Evolutionary conservation across 179 eudicot species (phyloP), one percentile per base, ranked within the genome.

Genomic region (Camellia oleifera): DNA sequence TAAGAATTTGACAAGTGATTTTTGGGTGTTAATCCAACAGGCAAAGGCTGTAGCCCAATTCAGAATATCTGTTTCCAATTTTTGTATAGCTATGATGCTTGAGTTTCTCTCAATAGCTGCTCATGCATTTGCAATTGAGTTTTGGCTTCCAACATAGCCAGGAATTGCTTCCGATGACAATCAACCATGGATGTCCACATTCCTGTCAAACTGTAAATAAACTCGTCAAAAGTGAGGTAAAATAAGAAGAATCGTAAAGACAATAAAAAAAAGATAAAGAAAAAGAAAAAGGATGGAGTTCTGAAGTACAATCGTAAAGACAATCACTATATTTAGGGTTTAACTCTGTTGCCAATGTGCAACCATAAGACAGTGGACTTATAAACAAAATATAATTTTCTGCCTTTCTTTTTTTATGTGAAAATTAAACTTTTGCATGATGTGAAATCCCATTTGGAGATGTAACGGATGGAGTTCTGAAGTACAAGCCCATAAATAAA

Each of bases 151-250:
- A 88, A 74, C 58, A 89, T 85, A n/a, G 88, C 90, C 75, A 74
- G 88, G 71, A 89, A 88, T 78, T 88, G 92, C 80, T 85, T 89
- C 71, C 79, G 84, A 78, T 89, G 90, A 78, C 87, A 89, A 75
- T 84, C 88, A 20, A 88, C 85, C 90, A 89, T 83, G 74, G 77
- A 18, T 78, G 81, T 88, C 92, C 90, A 89, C 89, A 89, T 88
- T 71, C 83, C 86, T 70, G 80, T 86, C 87, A 89, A 82, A 26
- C 90, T 89, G 86, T 58, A 42, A 44, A 75, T n/a, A 46, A 60
- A 60, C 8, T 60, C 10, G n/a, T 56, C 17, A 73, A 53, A 53
- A 23, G 18, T 54, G 61, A 54, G 76, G 46, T 23, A 23, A 73
- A 72, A 20, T 2, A 10, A 3, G 15, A 7, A 56, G 23, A 17